phyloP scores from a whole-genome alignment of 164 flowering plant genomes.

The Berberis thunbergii region DNA sequence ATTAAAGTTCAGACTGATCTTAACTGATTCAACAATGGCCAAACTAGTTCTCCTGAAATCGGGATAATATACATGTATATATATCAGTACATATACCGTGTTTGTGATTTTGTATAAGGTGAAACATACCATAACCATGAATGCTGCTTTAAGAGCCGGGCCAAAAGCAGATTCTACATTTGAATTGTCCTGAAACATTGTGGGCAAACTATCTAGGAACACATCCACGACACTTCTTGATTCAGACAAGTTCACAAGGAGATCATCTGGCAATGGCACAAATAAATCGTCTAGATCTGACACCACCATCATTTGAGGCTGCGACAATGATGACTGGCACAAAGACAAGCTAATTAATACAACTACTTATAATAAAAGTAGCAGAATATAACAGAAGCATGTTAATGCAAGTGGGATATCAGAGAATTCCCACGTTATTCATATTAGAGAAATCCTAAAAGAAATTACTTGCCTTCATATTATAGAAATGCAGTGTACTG shows the following conservation, averaged over 20 bases:
- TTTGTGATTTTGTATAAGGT: no score
- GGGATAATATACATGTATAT: no score
- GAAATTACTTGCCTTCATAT: conserved; percentile 72
- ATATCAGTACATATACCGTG: no score
- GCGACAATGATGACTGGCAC: conserved; percentile 83
- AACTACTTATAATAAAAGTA: not conserved
- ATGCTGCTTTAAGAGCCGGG: conserved; percentile 91
- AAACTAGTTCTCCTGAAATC: not conserved
- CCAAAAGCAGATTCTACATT: conserved; percentile 99
- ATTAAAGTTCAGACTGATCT: not conserved
- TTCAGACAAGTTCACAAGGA: conserved; percentile 92
- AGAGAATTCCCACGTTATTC: not conserved
- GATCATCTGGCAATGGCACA: conserved; percentile 95
- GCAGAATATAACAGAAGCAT: not conserved
- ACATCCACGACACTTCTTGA: conserved; percentile 85
- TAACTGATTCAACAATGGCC: not conserved
- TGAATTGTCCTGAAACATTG: conserved; percentile 79
- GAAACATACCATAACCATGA: conserved; percentile 79
- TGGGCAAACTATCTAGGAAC: conserved; percentile 88
- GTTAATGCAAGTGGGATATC: not conserved
- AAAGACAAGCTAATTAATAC: conserved; percentile 17
- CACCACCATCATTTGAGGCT: conserved; percentile 98
- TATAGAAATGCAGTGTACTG: conserved; percentile 90
- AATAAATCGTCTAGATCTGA: conserved; percentile 93
- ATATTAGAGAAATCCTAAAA: not conserved